phyloP scores from a whole-genome alignment of 768 basidiomycete genomes.

The Kondoa malvinella region DNA sequence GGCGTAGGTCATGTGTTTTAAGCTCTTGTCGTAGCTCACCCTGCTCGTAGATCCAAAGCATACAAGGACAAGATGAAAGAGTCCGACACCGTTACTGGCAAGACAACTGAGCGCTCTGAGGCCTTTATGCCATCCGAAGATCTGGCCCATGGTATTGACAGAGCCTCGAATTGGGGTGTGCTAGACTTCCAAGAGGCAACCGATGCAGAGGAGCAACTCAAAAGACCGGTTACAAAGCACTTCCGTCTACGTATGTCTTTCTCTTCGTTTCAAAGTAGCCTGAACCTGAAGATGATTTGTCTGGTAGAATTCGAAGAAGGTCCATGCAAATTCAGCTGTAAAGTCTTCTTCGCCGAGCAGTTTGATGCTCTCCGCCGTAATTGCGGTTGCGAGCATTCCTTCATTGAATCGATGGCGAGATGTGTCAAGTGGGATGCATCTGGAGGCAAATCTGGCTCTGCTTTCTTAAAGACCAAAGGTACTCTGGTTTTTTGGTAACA shows the following conservation, averaged over 20 bases:
- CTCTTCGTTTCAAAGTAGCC: neutral
- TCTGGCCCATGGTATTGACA: slow-evolving; percentile 49
- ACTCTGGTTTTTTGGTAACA: slow-evolving; percentile 17
- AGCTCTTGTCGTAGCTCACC: neutral
- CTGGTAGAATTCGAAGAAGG: slow-evolving; percentile 8
- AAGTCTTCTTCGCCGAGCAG: slow-evolving; percentile 87
- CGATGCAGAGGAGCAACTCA: slow-evolving; percentile 14
- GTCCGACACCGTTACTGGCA: slow-evolving; percentile 52
- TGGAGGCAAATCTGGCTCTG: slow-evolving; percentile 92
- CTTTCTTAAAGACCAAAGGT: slow-evolving; percentile 91
- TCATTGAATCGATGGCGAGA: slow-evolving; percentile 78
- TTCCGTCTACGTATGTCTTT: neutral
- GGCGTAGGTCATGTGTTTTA: slow-evolving; percentile 41
- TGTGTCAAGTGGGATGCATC: slow-evolving; percentile 92
- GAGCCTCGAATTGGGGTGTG: slow-evolving; percentile 79
- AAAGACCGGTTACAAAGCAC: slow-evolving; percentile 3
- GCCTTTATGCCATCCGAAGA: slow-evolving; percentile 83
- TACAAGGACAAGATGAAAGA: slow-evolving; percentile 43
- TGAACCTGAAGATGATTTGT: neutral
- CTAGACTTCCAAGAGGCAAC: slow-evolving; percentile 54
- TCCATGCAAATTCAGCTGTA: slow-evolving; percentile 53
- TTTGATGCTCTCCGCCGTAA: slow-evolving; percentile 83
- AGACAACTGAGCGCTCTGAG: slow-evolving; percentile 52
- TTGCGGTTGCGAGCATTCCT: slow-evolving; percentile 84
- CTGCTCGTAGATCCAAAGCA: neutral